Base-by-base conservation (phyloP, 306 rosid genomes). In the Quercus suber region DNA sequence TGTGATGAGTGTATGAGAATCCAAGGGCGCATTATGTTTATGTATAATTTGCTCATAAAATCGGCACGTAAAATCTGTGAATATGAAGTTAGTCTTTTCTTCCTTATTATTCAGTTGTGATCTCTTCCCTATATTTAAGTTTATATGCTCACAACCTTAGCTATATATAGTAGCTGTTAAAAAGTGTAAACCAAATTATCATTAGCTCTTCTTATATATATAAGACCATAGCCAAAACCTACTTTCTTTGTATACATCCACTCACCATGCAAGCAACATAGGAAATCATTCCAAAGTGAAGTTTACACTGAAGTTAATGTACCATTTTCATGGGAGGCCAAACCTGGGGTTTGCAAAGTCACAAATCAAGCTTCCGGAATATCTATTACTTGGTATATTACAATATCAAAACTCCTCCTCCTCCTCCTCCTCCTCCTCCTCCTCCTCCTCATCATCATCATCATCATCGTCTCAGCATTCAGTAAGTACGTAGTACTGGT, bases 271-370 rank as follows among this genome's bases (percentile, higher is more conserved):
- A 35, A 5, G 86, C 70, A 55, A 53, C 55, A 56, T 12, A 75
- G 37, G 76, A 79, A 77, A 31, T 49, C 25, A 43, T 21, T 19
- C 64, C 11, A 20, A 28, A 33, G 79, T 61, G 78, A 84, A 7
- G 65, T 31, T 73, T 56, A 27, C 51, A 9, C 35, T 69, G 58
- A 76, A 56, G 75, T 67, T 25, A 85, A 79, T 13, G 85, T 88
- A 7, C 90, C 94, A 14, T 90, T 90, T 84, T 83, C 91, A 30
- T 88, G 94, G 92, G 90, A 88, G 84, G 61, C 73, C 79, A 74
- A 84, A 33, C 90, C 92, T 1, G 90, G 96, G 20, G 71, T 87
- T 73, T 73, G 89, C 77, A 89, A 89, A 79, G 31, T 53, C 56
- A 21, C 20, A 63, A 33, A 63, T 27, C 37, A 63, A 63, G n/a